Evolutionary conservation across 352 stramenopile species (phyloP).

Genomic region (Peronospora belbahrii): DNA sequence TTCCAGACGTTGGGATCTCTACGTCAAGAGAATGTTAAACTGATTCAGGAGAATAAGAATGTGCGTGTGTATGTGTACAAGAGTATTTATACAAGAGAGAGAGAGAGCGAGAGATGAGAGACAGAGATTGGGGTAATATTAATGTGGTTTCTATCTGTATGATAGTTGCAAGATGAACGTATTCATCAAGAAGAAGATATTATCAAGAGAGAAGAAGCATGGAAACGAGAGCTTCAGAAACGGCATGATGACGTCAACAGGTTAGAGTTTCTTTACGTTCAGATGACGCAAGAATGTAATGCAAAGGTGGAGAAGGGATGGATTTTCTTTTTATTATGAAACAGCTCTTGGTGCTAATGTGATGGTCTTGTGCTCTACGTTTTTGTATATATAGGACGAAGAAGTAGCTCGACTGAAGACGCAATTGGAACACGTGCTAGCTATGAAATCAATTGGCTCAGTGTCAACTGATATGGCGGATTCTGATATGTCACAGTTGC

Average conservation of each 20-base stretch:
- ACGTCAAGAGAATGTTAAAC: constrained; percentile 66
- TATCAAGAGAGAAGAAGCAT: constrained; percentile 52
- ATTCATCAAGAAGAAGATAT: constrained; percentile 78
- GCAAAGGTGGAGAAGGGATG: constrained; percentile 41
- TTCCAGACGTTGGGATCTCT: constrained; percentile 65
- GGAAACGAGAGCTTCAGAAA: constrained; percentile 55
- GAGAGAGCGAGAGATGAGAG: no score
- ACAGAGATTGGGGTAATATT: no score
- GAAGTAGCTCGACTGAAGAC: constrained; percentile 56
- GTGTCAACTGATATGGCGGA: constrained; percentile 30
- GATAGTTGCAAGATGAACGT: constrained; percentile 64
- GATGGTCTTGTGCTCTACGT: background rate
- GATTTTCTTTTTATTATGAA: constrained; percentile 1
- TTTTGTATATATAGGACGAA: constrained; percentile 31
- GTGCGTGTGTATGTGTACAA: no score
- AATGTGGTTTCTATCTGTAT: no score
- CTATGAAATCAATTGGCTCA: constrained; percentile 18
- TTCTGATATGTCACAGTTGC: constrained; percentile 10
- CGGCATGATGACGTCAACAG: constrained; percentile 65
- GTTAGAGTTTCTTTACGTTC: constrained; percentile 55
- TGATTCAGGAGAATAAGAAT: constrained; percentile 73
- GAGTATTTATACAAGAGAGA: no score
- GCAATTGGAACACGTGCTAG: constrained; percentile 51
- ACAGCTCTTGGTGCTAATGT: no score
- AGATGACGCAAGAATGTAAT: constrained; percentile 42